These are phyloP conservation scores for Rhododendron ferrugineum DNA, from an alignment of 148 eudicot genomes.

Conservation along the genomic window DNA sequence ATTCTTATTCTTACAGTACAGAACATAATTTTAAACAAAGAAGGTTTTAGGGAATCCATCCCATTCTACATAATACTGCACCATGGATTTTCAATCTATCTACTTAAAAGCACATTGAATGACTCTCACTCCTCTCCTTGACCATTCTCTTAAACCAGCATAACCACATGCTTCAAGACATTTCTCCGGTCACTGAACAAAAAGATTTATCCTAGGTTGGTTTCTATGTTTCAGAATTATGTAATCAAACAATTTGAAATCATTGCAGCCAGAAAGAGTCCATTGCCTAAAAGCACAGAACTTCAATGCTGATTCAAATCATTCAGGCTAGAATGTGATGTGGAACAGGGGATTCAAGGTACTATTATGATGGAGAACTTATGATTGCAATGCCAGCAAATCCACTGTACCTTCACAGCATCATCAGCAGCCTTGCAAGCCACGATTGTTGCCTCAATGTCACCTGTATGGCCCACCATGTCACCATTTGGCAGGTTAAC, in stretches of 20 bases:
- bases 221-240: neutral
- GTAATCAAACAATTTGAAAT: neutral
- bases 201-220: neutral
- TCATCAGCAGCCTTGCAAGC: slow-evolving; percentile 90
- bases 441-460: slow-evolving; percentile 69
- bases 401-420: slow-evolving; percentile 63
- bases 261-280: neutral
- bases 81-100: neutral
- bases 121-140: neutral
- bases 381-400: neutral
- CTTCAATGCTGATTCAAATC: neutral
- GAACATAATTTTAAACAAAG: neutral
- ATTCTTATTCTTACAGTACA: neutral
- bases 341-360: neutral
- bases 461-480: slow-evolving; percentile 97
- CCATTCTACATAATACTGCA: neutral
- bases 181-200: neutral
- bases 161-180: neutral
- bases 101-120: neutral
- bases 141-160: neutral
- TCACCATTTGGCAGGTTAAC: slow-evolving; percentile 80
- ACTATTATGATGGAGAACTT: neutral
- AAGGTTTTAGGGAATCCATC: neutral
- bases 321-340: neutral
- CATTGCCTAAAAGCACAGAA: neutral